phyloP scores from a whole-genome alignment of 192 early-diverging fungal genomes.

The Gorgonomyces haynaldii region DNA sequence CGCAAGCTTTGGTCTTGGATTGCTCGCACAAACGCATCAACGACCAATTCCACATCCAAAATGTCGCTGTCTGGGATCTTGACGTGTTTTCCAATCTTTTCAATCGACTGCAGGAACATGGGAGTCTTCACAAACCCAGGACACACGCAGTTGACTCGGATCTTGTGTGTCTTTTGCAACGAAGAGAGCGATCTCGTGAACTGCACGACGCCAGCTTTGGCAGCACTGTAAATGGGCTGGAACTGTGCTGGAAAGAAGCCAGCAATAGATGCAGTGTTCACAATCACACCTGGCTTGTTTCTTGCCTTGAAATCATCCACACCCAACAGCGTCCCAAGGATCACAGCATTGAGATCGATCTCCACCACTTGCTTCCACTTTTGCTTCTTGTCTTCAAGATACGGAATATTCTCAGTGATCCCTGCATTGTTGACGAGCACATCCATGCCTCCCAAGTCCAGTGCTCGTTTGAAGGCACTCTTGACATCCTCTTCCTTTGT shows the following conservation, averaged over 20 bases:
- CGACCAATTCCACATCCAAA: slow-evolving; percentile 19
- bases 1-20: slow-evolving; percentile 26
- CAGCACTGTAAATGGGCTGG: slow-evolving; percentile 44
- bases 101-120: background rate
- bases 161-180: background rate
- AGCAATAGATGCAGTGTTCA: slow-evolving; percentile 49
- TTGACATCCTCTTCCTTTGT: background rate
- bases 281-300: slow-evolving; percentile 26
- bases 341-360: slow-evolving; percentile 49
- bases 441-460: background rate
- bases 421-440: slow-evolving; percentile 53
- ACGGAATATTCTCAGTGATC: slow-evolving; percentile 24
- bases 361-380: slow-evolving; percentile 35
- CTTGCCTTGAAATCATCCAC: slow-evolving; percentile 15
- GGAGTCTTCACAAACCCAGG: slow-evolving; percentile 2
- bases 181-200: slow-evolving; percentile 13
- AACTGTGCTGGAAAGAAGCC: slow-evolving; percentile 26
- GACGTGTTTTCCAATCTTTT: background rate
- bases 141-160: slow-evolving; percentile 3
- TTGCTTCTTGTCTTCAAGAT: slow-evolving; percentile 23
- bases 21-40: slow-evolving; percentile 42
- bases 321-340: slow-evolving; percentile 48
- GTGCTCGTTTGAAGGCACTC: background rate
- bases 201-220: slow-evolving; percentile 49
- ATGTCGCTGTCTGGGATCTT: background rate